Evolutionary conservation across 2,329 filamentous ascomycete species (phyloP), one percentile per base, ranked within the genome.

Genomic region (Xylariaceae sp.): DNA sequence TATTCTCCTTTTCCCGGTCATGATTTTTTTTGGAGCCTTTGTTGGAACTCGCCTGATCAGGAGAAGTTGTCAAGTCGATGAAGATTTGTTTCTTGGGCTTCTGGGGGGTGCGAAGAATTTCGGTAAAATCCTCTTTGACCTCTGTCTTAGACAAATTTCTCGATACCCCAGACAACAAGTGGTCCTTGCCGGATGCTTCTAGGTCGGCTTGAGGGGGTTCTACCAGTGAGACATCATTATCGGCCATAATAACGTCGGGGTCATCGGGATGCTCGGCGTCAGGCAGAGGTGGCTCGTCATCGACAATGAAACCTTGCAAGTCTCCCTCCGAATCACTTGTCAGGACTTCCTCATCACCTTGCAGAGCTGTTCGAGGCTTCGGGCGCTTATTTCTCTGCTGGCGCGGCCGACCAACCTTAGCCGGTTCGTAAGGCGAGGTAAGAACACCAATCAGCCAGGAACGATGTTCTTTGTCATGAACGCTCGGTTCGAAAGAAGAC

Each of bases 391-490:
- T 60, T 11, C 58, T 65, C 5, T 61, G 60, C 8, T 55, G 64
- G 17, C 63, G 66, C 15, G 72, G 66, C 9, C 70, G 60, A 13
- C 67, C 64, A 10, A 69, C 69, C 55, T 75, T 78, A 2, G 75
- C 71, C 0, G 79, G 78, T 51, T 74, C 73, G 11, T 74, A 55
- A 3, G 65, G 75, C 15, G 75, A 75, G 45, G 73, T 72, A 3
- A 86, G 73, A 23, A 82, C 65, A 5, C 71, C 64, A n/a, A 82
- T 74, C 2, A 76, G 69, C 82, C 82, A 87, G 6, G 69, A 67
- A 7, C 79, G 70, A 45, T 82, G 72, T 66, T 87, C 76, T 53
- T 82, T 81, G 57, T 88, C 81, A 41, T 83, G 80, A 0, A 96
- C 73, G 2, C 80, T 90, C 3, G 78, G 75, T 60, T 93, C 85